Percentiles rank a stretch among this genome's conserved stretches.
phyloP scores from a whole-genome alignment of 345 rosid species.

The Eucalyptus erythrocorys region DNA sequence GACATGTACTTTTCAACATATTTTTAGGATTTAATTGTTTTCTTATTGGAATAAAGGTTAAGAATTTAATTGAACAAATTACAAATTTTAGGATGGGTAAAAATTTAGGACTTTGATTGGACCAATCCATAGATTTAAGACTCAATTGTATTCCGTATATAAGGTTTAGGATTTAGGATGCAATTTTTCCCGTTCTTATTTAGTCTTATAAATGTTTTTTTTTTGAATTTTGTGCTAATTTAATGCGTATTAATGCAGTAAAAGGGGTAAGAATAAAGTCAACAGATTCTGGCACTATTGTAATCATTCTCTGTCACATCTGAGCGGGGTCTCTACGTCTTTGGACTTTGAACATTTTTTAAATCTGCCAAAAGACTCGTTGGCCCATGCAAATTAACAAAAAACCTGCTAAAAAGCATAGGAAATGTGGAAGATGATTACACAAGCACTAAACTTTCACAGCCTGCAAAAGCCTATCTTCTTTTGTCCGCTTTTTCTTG shows the following conservation, averaged over 20 bases:
- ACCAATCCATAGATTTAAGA: fast-evolving
- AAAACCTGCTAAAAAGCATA: neutral
- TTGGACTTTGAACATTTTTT: neutral
- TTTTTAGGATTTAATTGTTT: neutral
- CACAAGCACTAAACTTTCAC: neutral
- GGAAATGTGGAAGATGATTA: neutral
- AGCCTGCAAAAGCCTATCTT: neutral
- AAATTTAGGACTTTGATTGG: neutral
- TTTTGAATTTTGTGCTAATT: neutral
- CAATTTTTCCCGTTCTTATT: neutral
- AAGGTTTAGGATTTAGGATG: neutral
- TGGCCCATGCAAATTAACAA: neutral
- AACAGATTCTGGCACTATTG: neutral
- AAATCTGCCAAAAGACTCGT: neutral
- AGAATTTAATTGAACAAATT: neutral
- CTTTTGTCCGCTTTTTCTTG: neutral
- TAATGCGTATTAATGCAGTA: neutral
- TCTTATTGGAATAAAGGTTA: neutral
- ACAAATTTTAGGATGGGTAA: neutral
- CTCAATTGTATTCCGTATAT: neutral
- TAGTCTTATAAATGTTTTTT: neutral
- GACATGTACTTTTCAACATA: neutral
- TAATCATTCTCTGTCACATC: neutral
- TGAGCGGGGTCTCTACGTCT: neutral
- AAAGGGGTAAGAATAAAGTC: neutral